Evolutionary conservation across 768 basidiomycete genomes (phyloP), one percentile per base, ranked within the genome.

Genomic region (Amyloporia xantha): DNA sequence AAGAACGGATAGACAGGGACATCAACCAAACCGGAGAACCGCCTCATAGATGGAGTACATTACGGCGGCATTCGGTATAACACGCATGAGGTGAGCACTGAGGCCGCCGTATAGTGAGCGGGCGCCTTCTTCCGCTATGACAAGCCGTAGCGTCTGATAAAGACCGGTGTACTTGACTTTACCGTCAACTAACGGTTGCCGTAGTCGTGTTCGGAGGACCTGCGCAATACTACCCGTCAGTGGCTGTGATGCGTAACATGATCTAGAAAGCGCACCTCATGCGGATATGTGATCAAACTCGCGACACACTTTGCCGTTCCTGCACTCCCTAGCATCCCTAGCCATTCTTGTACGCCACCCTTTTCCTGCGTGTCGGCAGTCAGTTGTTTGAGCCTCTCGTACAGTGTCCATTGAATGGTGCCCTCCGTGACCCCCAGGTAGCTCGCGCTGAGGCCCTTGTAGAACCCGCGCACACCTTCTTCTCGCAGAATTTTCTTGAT

Each of bases 1-100:
- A 39, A 39, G 20, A 19, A 11, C 20, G 11, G 30, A 11, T 11
- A 30, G 44, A 30, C 5, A 10, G 44, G 21, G n/a, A n/a, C 42
- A 28, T 45, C 44, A 45, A 35, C 27, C 25, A 26, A 40, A 49
- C 9, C 82, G 73, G 25, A 94, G 70, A 25, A 84, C 72, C 21
- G 85, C 81, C 65, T 98, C 94, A 61, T 97, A 97, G 61, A 96
- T 92, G 52, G 82, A 83, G 69, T 86, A 99, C 95, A 98, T 97
- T 55, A 94, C 90, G 1, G 86, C 88, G 0, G 95, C 95, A 58
- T 99, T 99, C 5, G 95, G 95, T 3, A 99, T 90, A 49, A 97
- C 93, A 43, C 96, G 84, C 79, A 99, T 86, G 49, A 99, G 74
- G 64, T 98, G 96, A 0, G 96, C 93, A 47, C 84, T 86, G 48